A percentile compares a stretch with the other conserved stretches of the same genome.
These are phyloP conservation scores for Phytophthora ohioensis DNA, from an alignment of 352 stramenopile species.

Conservation along the genomic window DNA sequence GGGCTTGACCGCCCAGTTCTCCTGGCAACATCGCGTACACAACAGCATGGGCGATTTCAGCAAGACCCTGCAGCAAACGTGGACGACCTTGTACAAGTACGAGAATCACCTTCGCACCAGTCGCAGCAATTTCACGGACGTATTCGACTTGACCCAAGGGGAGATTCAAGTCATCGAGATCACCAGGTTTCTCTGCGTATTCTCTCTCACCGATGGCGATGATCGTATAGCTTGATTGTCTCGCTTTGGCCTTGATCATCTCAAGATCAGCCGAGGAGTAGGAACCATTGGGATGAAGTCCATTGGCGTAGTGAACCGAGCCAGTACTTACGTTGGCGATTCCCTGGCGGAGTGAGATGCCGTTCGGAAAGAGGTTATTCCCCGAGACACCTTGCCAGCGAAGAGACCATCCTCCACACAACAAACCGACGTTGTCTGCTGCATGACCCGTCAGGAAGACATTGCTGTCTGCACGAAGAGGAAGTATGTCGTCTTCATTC, in stretches of 20 bases:
- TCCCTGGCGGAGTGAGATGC: constrained; percentile 66
- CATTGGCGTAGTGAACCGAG: constrained; percentile 61
- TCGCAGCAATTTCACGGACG: constrained; percentile 71
- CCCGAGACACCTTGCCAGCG: constrained; percentile 88
- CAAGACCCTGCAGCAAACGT: constrained; percentile 70
- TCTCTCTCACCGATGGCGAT: constrained; percentile 78
- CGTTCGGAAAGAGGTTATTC: constrained; percentile 69
- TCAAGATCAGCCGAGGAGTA: constrained; percentile 58
- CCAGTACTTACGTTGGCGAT: constrained; percentile 48
- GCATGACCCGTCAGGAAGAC: constrained; percentile 80
- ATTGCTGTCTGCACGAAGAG: constrained; percentile 39
- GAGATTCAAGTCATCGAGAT: constrained; percentile 85
- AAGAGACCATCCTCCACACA: constrained; percentile 87
- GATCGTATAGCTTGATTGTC: constrained; percentile 58
- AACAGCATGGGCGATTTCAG: constrained; percentile 70
- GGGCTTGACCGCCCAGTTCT: constrained; percentile 80
- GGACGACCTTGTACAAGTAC: constrained; percentile 84
- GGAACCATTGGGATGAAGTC: constrained; percentile 61
- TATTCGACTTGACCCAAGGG: constrained; percentile 83
- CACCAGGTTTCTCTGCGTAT: constrained; percentile 90
- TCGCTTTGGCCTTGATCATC: constrained; percentile 36
- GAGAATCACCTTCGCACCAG: constrained; percentile 83
- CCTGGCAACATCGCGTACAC: constrained; percentile 85
- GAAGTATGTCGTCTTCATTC: constrained; percentile 72
- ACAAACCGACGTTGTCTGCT: constrained; percentile 70